Base-by-base conservation (phyloP, 441 rosid species). In the Aquilaria agallochum region DNA sequence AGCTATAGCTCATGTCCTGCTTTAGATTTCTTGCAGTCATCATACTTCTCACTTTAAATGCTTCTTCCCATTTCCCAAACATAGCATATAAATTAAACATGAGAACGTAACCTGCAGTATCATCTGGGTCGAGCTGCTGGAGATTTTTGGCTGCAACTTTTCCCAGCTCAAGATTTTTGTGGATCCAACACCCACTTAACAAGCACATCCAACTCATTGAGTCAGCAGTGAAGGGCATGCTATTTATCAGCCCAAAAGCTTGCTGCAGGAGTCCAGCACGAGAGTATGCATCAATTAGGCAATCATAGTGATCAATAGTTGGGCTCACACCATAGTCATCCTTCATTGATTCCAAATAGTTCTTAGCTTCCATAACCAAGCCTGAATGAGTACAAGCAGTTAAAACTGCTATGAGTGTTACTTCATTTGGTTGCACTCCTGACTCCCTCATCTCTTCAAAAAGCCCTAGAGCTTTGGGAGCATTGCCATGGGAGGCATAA, bases 121-220 rank as follows among this genome's bases (percentile, higher is more conserved):
- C 87, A 44, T 76, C 75, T n/a, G 87, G 83, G 30, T 77, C 84
- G 50, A 77, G 68, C 62, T 56, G 55, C 53, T 72, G 76, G 63
- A 86, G 77, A 59, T 79, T 74, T 63, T 72, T 71, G 12, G 87
- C 80, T 46, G 79, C 88, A 8, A 79, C 59, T 69, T 77, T 53
- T 13, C 92, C 92, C 13, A 86, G 72, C 55, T 79, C 79, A 10
- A 79, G 82, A 79, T 83, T 83, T 62, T 67, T 70, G 46, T 74
- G 80, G 10, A 77, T 78, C 85, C 83, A 83, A 71, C 92, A 86
- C 52, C 89, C 89, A 56, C 86, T 73, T 47, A 83, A 68, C 56
- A 83, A 71, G 62, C 89, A 79, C 74, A 77, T 86, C 87, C 88
- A 83, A 57, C 87, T 83, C 80, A 75, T 76, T 49, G 78, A 76